These are phyloP conservation scores for Ogataea glucozyma DNA, from an alignment of 805 yeast genomes.

Conservation along the genomic window DNA sequence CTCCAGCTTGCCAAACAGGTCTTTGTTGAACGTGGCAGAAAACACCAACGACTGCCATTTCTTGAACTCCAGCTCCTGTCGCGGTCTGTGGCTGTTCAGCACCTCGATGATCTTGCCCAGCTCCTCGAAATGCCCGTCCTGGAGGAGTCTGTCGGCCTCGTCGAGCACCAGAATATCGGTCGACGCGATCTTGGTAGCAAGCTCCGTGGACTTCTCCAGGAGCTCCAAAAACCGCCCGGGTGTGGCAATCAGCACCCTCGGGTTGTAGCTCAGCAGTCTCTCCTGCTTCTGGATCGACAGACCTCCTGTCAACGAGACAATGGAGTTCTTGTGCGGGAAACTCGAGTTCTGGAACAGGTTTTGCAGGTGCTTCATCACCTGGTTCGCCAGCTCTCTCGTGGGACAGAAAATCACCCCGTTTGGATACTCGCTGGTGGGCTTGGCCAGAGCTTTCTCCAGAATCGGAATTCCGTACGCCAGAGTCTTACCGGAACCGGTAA, in stretches of 20 bases:
- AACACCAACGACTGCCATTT: slow-evolving; percentile 86
- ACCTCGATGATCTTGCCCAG: slow-evolving; percentile 76
- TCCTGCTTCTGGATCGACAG: slow-evolving; percentile 91
- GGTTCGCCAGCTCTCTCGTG: slow-evolving; percentile 94
- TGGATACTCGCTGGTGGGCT: slow-evolving; percentile 43
- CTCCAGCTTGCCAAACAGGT: slow-evolving; percentile 74
- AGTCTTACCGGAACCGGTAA: slow-evolving; percentile 98
- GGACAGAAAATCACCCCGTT: slow-evolving; percentile 87
- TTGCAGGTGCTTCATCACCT: slow-evolving; percentile 80
- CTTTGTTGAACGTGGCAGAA: slow-evolving; percentile 89
- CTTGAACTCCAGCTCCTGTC: slow-evolving; percentile 35
- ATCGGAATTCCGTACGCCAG: slow-evolving; percentile 94
- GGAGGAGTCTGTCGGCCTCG: slow-evolving; percentile 93
- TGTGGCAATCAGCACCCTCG: slow-evolving; percentile 86
- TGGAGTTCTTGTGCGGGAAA: slow-evolving; percentile 42
- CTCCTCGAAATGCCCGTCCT: slow-evolving; percentile 96
- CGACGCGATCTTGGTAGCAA: slow-evolving; percentile 43
- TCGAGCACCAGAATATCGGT: slow-evolving; percentile 69
- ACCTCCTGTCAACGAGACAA: slow-evolving; percentile 90
- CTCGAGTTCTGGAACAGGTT: slow-evolving; percentile 54
- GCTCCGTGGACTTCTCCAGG: slow-evolving; percentile 59
- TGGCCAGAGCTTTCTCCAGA: slow-evolving; percentile 58
- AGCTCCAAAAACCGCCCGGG: slow-evolving; percentile 91
- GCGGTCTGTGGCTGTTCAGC: slow-evolving; percentile 52
- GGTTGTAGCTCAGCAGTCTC: slow-evolving; percentile 68